Base-by-base conservation (phyloP, 345 rosid genomes). In the Toxicodendron radicans region DNA sequence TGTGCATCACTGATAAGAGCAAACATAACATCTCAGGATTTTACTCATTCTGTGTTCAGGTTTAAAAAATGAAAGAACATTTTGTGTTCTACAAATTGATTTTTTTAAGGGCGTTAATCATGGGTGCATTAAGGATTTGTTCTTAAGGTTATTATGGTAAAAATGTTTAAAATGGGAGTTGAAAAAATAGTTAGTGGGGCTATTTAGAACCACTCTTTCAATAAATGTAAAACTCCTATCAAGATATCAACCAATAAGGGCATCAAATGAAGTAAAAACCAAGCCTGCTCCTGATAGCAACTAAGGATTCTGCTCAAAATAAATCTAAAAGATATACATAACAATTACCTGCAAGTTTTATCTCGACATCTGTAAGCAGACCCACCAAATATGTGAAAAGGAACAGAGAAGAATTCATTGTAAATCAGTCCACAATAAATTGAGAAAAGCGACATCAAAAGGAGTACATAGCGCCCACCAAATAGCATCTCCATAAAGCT, bases 401-500 rank as follows among this genome's bases (percentile, higher is more conserved):
- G 99, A 68, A 93, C 89, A 32, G 99, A 91, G 87, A 95, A 95
- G 78, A 95, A 95, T 74, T 95, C 99, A 78, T 95, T 95, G 90
- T 95, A 95, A 75, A 95, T 95, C 80, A 95, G 87, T 81, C 99
- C 99, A 81, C 98, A 91, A 75, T 95, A 95, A 73, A 95, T 89
- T 71, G 97, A 95, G 84, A 95, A 95, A 64, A 95, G 84, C 18
- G 99, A 83, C 97, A 95, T 92, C 76, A 95, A 78, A 75, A 95
- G 92, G 71, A 95, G 89, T 58, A 89, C 87, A 83, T 95, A 95
- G 71, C 98, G 96, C 54, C 99, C 99, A 10, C 98, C 97, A 76
- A 95, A 95, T 64, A 93, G 85, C 97, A 95, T 89, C 86, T 93
- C 98, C 99, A 95, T 95, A 84, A 95, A 95, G 90, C 99, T 95